phyloP scores from a whole-genome alignment of 176 grass and related monocot genomes.

The Pontederia crassipes region DNA sequence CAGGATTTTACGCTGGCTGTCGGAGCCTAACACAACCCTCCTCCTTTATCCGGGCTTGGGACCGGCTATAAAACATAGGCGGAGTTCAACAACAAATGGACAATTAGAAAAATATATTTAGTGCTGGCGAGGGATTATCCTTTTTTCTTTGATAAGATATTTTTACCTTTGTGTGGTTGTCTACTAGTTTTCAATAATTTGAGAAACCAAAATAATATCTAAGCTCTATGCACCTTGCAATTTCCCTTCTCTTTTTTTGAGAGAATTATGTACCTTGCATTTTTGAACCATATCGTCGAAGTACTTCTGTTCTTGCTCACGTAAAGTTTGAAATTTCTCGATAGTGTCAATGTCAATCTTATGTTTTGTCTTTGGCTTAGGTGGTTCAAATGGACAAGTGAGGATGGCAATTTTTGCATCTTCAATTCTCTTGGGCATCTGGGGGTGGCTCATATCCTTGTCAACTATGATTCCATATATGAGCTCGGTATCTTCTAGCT shows the following conservation, averaged over 20 bases:
- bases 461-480: slow-evolving; percentile 85
- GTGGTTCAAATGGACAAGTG: slow-evolving; percentile 96
- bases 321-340: slow-evolving; percentile 79
- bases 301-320: slow-evolving; percentile 75
- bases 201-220: no score
- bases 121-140: no score
- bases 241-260: slow-evolving; percentile 1
- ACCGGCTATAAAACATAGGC: no score
- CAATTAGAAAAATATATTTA: no score
- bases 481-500: slow-evolving; percentile 88
- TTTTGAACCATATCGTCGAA: slow-evolving; percentile 99
- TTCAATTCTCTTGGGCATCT: slow-evolving; percentile 98
- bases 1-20: no score
- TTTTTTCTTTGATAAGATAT: no score
- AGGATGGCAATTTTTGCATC: slow-evolving; percentile 90
- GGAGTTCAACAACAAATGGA: no score
- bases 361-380: slow-evolving; percentile 99
- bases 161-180: no score
- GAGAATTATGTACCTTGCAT: slow-evolving; percentile 65
- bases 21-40: no score
- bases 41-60: no score
- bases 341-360: slow-evolving; percentile 98
- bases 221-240: slow-evolving; percentile 32
- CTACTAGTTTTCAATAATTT: no score
- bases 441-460: slow-evolving; percentile 99